Base-by-base conservation (phyloP, 2,329 filamentous ascomycete genomes). In the Malbranchea zuffiana region DNA sequence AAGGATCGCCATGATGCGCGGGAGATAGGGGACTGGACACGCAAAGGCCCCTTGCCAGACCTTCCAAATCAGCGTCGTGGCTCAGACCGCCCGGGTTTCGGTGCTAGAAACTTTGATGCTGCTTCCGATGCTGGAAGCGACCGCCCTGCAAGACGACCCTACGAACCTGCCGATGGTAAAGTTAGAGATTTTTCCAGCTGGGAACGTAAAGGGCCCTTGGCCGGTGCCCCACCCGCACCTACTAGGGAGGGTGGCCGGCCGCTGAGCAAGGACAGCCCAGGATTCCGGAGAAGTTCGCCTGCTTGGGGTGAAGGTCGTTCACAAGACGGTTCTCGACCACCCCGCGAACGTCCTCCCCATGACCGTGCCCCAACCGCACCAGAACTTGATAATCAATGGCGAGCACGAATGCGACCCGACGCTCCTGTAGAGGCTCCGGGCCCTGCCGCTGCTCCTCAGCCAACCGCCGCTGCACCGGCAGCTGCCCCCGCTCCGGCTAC, bases 341-440 rank as follows among this genome's bases (percentile, higher is more conserved):
- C 85, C 26, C 75, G 82, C 53, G 80, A 84, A 44, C 75, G 78
- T 44, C 69, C 71, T 36, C 71, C 71, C 35, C 59, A 67, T 11
- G 80, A 84, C 56, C 75, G 83, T 49, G 71, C 71, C 34, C 82
- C 82, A 15, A 96, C 83, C 39, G 90, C 90, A 26, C 82, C 90
- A 33, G 90, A 98, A 43, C 75, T 83, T 54, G 90, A 96, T 58
- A 92, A 78, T 64, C 79, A 93, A 63, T 98, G 90, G 90, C 81
- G 90, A 51, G 71, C 73, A 48, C 82, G 74, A 61, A 96, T 96
- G 87, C 81, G 78, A 48, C 84, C 88, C n/a, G 87, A 92, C 51
- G 62, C 71, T 23, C 58, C 70, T 4, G 63, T 62, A 32, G 75
- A 75, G 58, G 77, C 80, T 8, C 72, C 78, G 15, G 72, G 71